phyloP scores from a whole-genome alignment of 2,329 filamentous ascomycete genomes.

The Fusarium subtropicale region DNA sequence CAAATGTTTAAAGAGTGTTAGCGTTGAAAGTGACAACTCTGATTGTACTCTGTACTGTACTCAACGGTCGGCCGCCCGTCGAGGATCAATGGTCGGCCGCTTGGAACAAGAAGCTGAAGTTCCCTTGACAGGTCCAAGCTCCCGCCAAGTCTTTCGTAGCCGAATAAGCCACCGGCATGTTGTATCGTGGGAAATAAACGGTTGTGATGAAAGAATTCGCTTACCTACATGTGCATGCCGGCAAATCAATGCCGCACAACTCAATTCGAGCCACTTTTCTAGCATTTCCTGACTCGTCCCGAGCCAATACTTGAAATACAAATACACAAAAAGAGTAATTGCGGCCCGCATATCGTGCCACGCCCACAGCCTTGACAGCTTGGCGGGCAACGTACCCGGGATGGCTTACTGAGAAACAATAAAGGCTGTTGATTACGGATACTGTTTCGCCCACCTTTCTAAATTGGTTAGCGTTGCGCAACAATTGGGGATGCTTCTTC shows the following conservation, averaged over 20 bases:
- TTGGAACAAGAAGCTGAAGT: neutral
- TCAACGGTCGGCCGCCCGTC: constrained; percentile 2
- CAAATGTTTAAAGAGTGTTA: neutral
- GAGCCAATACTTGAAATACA: neutral
- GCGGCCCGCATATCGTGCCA: neutral
- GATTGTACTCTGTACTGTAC: neutral
- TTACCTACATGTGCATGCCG: neutral
- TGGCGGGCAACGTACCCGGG: constrained; percentile 1
- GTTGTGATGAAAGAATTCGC: neutral
- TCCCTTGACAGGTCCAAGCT: constrained; percentile 1
- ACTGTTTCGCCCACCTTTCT: neutral
- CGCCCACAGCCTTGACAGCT: neutral
- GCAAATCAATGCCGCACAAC: constrained; percentile 3
- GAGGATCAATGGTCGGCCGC: constrained; percentile 4
- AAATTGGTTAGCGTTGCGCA: constrained; percentile 7
- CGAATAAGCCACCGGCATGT: neutral
- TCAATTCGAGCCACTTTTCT: constrained; percentile 3
- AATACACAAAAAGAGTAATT: constrained; percentile 5
- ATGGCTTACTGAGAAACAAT: constrained; percentile 7
- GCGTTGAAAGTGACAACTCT: constrained; percentile 1
- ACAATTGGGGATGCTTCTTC: neutral
- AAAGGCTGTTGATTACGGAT: neutral
- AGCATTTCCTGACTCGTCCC: neutral
- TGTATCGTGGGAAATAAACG: neutral
- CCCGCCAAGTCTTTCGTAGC: neutral